A percentile compares a stretch with the other conserved stretches of the same genome.
Evolutionary conservation across 441 rosid species (phyloP).

Genomic region (Hura crepitans): DNA sequence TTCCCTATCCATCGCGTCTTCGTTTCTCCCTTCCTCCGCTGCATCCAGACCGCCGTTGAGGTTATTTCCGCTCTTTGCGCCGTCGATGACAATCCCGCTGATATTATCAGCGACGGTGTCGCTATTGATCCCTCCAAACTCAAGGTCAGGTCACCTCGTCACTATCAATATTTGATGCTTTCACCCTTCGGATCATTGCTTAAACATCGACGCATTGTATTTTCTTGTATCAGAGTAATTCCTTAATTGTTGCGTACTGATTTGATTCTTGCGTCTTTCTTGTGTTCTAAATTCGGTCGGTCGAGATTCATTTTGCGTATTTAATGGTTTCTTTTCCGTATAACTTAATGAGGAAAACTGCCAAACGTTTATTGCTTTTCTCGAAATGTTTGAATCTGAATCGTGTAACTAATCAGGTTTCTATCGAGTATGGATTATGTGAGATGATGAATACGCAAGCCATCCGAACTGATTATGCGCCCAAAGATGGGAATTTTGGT

Average conservation of each 20-base stretch:
- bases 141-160: constrained; percentile 40
- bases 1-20: constrained; percentile 75
- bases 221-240: neutral
- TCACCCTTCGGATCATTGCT: neutral
- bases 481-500: constrained; percentile 62
- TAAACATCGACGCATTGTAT: neutral
- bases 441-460: constrained; percentile 63
- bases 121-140: constrained; percentile 51
- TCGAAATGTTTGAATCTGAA: neutral
- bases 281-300: no score
- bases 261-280: neutral
- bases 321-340: no score
- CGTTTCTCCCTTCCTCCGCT: constrained; percentile 87
- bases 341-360: no score
- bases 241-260: neutral
- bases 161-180: neutral
- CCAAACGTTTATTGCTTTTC: no score
- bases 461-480: constrained; percentile 47
- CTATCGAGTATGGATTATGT: constrained; percentile 75
- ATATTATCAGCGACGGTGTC: constrained; percentile 32
- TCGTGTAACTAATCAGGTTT: constrained; percentile 36
- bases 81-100: constrained; percentile 30
- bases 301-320: neutral
- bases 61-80: constrained; percentile 61
- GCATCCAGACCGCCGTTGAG: constrained; percentile 72